Evolutionary conservation across 352 stramenopile genomes (phyloP).

Genomic region (Elongisporangium anandrum): DNA sequence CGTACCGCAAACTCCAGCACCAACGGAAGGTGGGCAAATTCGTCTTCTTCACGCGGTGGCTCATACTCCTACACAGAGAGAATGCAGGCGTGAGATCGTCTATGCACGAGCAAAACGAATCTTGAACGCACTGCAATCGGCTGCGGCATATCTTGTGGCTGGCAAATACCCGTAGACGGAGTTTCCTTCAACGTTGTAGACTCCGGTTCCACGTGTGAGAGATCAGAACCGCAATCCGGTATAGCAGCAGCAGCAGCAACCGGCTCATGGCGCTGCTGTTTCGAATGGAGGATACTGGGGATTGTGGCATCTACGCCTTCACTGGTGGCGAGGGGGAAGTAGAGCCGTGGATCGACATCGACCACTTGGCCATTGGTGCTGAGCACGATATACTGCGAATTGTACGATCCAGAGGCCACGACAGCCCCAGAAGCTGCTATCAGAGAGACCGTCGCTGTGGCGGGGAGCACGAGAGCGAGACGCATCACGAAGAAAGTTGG

Average conservation of each 20-base stretch:
- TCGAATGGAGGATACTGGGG: not conserved
- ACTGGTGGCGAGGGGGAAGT: slow-evolving; percentile 11
- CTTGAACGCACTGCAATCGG: not conserved
- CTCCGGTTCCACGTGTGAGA: not conserved
- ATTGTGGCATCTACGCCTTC: slow-evolving; percentile 5
- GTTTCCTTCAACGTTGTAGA: not conserved
- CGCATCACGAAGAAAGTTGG: not conserved
- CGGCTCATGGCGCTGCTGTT: not conserved
- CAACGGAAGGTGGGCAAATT: slow-evolving; percentile 14
- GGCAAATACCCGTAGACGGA: not conserved
- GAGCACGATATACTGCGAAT: slow-evolving; percentile 30
- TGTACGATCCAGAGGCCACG: slow-evolving; percentile 5
- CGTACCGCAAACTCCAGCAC: slow-evolving; percentile 7
- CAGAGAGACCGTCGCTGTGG: not conserved
- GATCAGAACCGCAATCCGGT: not conserved
- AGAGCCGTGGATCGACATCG: slow-evolving; percentile 23
- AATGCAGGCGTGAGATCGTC: not conserved
- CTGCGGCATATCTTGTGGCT: not conserved
- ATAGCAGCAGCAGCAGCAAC: not conserved
- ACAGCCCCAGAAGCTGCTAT: not conserved
- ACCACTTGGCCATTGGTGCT: slow-evolving; percentile 27
- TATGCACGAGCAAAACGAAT: not conserved
- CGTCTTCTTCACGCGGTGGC: slow-evolving; percentile 9
- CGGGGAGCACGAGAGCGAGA: not conserved
- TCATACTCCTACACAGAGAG: slow-evolving; percentile 1